Conservation (phyloP, 2,329 filamentous ascomycete genomes). For the Fusarium denticulatum region DNA sequence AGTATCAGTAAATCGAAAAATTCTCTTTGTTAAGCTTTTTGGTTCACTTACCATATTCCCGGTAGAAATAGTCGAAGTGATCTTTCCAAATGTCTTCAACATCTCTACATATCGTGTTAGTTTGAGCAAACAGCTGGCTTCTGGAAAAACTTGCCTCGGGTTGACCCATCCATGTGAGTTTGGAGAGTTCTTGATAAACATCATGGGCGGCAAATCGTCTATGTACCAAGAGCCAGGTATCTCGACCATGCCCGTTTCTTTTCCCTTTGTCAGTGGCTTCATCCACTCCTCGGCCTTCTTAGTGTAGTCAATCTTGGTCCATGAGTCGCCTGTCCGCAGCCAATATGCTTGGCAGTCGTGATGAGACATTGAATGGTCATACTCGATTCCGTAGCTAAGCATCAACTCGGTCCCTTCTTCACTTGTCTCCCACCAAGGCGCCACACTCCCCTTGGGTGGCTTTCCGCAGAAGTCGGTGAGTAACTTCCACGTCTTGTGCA, state of each 20-base stretch:
- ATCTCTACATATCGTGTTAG: background rate
- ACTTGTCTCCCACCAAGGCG: conserved; percentile 79
- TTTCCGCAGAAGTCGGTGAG: conserved; percentile 74
- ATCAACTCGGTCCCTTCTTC: conserved; percentile 73
- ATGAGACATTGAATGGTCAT: conserved; percentile 72
- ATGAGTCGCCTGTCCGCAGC: conserved; percentile 71
- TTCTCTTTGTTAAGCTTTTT: accelerated
- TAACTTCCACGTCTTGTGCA: conserved; percentile 78
- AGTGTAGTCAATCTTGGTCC: conserved; percentile 74
- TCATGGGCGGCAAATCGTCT: conserved; percentile 74
- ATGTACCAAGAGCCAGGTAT: conserved; percentile 71
- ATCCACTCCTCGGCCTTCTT: conserved; percentile 44
- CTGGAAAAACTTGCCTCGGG: background rate
- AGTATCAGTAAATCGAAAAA: background rate
- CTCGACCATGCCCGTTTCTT: conserved; percentile 71
- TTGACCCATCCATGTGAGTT: conserved; percentile 6
- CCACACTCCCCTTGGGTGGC: conserved; percentile 76
- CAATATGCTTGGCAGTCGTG: conserved; percentile 74
- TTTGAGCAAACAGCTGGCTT: accelerated
- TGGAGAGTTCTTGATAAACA: conserved; percentile 60
- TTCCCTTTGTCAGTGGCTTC: conserved; percentile 66
- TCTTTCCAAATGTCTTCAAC: conserved; percentile 6
- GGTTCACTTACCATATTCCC: background rate
- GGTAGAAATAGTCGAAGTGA: background rate
- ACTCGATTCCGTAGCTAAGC: conserved; percentile 73